Conservation (phyloP, 306 rosid genomes). For the Arachis hypogaea region DNA sequence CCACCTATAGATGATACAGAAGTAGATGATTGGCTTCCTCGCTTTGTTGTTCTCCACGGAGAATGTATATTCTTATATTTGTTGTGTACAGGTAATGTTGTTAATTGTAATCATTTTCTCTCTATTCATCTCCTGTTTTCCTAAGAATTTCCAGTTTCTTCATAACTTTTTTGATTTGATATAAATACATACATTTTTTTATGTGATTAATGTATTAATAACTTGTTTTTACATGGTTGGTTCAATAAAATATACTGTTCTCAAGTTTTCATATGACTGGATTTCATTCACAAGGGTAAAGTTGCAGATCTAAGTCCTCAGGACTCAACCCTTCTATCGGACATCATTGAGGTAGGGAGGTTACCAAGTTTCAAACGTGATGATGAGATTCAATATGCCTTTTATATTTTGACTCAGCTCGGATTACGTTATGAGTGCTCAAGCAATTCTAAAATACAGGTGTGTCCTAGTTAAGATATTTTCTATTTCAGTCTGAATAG, state of each 20-base stretch:
- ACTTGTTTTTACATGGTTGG: slow-evolving; percentile 13
- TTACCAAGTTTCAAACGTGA: slow-evolving; percentile 67
- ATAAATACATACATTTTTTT: neutral
- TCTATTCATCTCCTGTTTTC: slow-evolving; percentile 6
- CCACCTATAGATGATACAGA: slow-evolving; percentile 87
- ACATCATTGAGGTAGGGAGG: slow-evolving; percentile 63
- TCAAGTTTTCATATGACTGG: slow-evolving; percentile 33
- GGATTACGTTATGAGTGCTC: slow-evolving; percentile 93
- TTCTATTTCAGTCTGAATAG: slow-evolving; percentile 20
- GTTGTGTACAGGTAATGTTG: slow-evolving; percentile 68
- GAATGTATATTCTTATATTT: slow-evolving; percentile 76
- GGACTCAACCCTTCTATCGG: slow-evolving; percentile 57
- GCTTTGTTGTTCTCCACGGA: slow-evolving; percentile 93
- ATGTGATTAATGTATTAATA: too few species aligned
- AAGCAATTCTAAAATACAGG: slow-evolving; percentile 64
- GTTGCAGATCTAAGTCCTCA: slow-evolving; percentile 51
- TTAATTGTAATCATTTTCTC: slow-evolving; percentile 28
- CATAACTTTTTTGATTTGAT: neutral
- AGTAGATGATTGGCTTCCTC: slow-evolving; percentile 96
- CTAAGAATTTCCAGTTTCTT: neutral
- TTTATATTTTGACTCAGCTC: slow-evolving; percentile 70
- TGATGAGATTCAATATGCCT: slow-evolving; percentile 64
- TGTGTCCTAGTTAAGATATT: slow-evolving; percentile 34
- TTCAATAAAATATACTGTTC: slow-evolving; percentile 24
- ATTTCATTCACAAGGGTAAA: slow-evolving; percentile 17